phyloP scores from a whole-genome alignment of 1,139 yeast species.

The Yamadazyma triangularis region DNA sequence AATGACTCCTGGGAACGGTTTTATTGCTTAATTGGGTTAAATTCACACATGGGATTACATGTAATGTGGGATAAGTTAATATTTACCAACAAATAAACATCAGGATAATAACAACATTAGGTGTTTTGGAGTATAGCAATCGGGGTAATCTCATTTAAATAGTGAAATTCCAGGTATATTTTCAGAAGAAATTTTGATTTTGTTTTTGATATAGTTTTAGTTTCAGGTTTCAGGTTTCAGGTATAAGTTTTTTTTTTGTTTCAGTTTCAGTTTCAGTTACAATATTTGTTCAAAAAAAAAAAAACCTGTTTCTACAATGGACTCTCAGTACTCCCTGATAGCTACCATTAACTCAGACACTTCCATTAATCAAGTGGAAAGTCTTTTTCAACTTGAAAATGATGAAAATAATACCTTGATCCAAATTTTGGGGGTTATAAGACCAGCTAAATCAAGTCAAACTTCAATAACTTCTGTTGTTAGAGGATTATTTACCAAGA shows the following conservation, averaged over 20 bases:
- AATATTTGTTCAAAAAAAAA: no score
- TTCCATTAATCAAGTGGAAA: slow-evolving; percentile 8
- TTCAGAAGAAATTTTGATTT: no score
- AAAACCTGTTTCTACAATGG: background rate
- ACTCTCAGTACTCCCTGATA: background rate
- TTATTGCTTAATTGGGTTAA: slow-evolving; percentile 5
- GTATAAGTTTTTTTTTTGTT: no score
- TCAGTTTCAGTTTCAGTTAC: background rate
- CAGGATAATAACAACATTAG: no score
- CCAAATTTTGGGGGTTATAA: slow-evolving; percentile 32
- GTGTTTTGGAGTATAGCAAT: no score
- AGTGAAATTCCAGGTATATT: no score
- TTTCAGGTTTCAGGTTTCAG: background rate
- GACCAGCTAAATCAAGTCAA: slow-evolving; percentile 25
- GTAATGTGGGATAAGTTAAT: no score
- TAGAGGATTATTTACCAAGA: slow-evolving; percentile 41
- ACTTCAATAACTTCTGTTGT: slow-evolving; percentile 29
- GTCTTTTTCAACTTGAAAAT: slow-evolving; percentile 17
- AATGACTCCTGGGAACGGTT: slow-evolving; percentile 10
- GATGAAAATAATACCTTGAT: slow-evolving; percentile 28
- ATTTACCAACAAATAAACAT: no score
- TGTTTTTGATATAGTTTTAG: background rate
- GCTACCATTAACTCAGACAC: slow-evolving; percentile 3
- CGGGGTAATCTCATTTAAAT: no score
- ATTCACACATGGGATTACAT: slow-evolving; percentile 2